Conservation (phyloP, 2,329 filamentous ascomycete genomes). For the Diplodia intermedia region DNA sequence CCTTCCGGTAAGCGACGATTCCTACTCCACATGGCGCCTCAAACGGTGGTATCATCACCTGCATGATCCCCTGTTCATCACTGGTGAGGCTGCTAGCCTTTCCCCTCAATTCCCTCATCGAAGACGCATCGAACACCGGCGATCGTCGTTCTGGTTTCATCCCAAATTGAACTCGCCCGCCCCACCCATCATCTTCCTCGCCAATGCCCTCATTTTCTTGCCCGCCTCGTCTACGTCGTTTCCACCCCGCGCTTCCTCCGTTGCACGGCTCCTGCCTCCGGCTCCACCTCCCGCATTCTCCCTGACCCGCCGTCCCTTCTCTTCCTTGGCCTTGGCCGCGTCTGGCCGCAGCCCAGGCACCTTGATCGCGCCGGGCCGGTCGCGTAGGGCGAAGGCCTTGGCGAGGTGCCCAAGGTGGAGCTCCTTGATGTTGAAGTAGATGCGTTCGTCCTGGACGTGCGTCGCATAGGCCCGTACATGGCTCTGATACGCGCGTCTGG, state of each 20-base stretch:
- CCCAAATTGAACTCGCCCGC: conserved; percentile 73
- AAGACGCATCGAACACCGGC: background rate
- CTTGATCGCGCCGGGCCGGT: conserved; percentile 81
- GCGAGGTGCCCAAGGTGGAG: conserved; percentile 91
- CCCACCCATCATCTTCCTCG: conserved; percentile 49
- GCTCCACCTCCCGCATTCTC: conserved; percentile 37
- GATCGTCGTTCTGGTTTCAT: conserved; percentile 42
- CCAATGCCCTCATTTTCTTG: conserved; percentile 57
- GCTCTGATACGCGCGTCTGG: conserved; percentile 84
- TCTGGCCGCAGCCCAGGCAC: conserved; percentile 53
- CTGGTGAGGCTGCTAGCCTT: background rate
- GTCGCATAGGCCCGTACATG: conserved; percentile 96
- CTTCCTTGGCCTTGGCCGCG: conserved; percentile 45
- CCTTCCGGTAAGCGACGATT: conserved; percentile 2
- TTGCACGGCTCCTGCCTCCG: background rate
- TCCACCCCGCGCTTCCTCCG: conserved; percentile 34
- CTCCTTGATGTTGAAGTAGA: conserved; percentile 88
- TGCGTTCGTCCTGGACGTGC: conserved; percentile 82
- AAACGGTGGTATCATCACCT: conserved; percentile 4
- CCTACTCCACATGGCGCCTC: background rate
- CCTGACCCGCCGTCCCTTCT: conserved; percentile 45
- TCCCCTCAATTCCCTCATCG: background rate
- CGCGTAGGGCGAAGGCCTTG: conserved; percentile 89
- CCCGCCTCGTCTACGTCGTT: conserved; percentile 61
- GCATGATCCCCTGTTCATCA: conserved; percentile 4